phyloP scores from a whole-genome alignment of 305 asterid species.

The Fraxinus paxiana region DNA sequence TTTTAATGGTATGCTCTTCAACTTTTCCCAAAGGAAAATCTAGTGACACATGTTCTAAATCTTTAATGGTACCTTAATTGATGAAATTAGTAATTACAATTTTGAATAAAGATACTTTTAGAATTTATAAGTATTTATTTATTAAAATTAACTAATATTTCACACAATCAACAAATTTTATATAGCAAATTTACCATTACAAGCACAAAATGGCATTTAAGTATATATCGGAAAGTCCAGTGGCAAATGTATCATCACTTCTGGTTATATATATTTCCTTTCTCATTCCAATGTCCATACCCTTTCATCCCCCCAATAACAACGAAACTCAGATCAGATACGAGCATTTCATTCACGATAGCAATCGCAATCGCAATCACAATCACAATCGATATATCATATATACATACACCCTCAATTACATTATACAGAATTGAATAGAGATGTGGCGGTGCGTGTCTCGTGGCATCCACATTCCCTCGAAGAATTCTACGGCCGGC shows the following conservation, averaged over 20 bases:
- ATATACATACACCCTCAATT: background rate
- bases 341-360: background rate
- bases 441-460: constrained; percentile 96
- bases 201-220: background rate
- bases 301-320: background rate
- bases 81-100: background rate
- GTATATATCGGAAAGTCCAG: background rate
- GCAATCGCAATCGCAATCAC: background rate
- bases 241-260: background rate
- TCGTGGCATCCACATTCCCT: constrained; percentile 65
- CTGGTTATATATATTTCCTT: background rate
- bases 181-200: background rate
- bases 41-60: background rate
- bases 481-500: constrained; percentile 47
- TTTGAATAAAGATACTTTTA: background rate
- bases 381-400: background rate
- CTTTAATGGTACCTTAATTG: background rate
- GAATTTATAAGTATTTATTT: background rate
- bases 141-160: background rate
- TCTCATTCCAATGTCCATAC: background rate
- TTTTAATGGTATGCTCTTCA: background rate
- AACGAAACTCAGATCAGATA: background rate
- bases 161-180: background rate
- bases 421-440: background rate
- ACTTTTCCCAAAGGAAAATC: background rate